A percentile compares a stretch with the other conserved stretches of the same genome.
These are phyloP conservation scores for Russula sp. DNA, from an alignment of 768 basidiomycete species.

Conservation along the genomic window DNA sequence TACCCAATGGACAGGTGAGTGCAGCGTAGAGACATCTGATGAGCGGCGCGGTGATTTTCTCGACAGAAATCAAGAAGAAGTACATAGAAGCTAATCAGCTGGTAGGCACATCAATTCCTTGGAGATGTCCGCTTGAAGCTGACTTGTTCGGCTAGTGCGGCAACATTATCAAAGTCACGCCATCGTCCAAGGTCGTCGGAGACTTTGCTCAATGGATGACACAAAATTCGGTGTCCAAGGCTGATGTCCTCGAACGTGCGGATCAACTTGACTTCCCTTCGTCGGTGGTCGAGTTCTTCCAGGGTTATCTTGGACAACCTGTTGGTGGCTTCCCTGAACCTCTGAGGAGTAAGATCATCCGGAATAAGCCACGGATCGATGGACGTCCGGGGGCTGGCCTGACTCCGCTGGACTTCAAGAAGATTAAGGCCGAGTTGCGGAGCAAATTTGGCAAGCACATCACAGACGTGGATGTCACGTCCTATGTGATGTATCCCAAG, in stretches of 20 bases:
- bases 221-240: conserved; percentile 81
- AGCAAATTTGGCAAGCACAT: conserved; percentile 95
- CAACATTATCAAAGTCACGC: conserved; percentile 98
- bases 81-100: conserved; percentile 97
- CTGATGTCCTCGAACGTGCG: conserved; percentile 80
- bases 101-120: conserved; percentile 37
- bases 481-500: conserved; percentile 99
- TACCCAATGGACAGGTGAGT: conserved; percentile 84
- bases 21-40: not conserved
- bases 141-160: conserved; percentile 56
- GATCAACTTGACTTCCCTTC: conserved; percentile 95
- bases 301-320: conserved; percentile 96
- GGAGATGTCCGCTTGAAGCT: conserved; percentile 7
- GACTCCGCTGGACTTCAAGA: conserved; percentile 88
- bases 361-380: conserved; percentile 90
- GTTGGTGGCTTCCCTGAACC: conserved; percentile 99
- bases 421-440: conserved; percentile 86
- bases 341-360: conserved; percentile 82
- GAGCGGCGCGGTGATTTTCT: not conserved
- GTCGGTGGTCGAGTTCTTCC: conserved; percentile 97
- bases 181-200: conserved; percentile 97
- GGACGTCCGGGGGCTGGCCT: conserved; percentile 87
- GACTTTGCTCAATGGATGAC: conserved; percentile 99
- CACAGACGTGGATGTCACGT: conserved; percentile 86
- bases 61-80: conserved; percentile 88